Percentiles rank a stretch among this genome's conserved stretches.
Evolutionary conservation across 2,329 filamentous ascomycete species (phyloP).

Genomic region (Talaromyces sp.): DNA sequence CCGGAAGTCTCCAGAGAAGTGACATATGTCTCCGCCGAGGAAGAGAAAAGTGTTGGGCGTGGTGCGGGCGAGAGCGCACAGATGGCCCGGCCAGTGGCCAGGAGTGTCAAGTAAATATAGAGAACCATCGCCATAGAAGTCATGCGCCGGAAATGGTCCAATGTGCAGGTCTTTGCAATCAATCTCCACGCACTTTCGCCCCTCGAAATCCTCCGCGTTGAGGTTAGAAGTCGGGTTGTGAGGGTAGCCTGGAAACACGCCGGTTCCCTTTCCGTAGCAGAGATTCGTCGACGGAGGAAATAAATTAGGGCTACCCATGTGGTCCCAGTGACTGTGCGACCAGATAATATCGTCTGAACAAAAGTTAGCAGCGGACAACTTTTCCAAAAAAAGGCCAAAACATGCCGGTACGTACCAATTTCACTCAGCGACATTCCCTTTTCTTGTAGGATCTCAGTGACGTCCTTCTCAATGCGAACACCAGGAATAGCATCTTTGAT

Average conservation of each 20-base stretch:
- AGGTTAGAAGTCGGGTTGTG: not conserved
- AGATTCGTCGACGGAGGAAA: not conserved
- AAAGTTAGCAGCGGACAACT: not conserved
- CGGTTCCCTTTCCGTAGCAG: not conserved
- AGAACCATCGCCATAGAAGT: not conserved
- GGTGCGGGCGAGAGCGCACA: conserved; percentile 2
- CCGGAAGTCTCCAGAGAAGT: conserved; percentile 1
- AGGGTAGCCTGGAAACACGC: not conserved
- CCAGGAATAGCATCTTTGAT: conserved; percentile 5
- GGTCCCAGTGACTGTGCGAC: conserved; percentile 9
- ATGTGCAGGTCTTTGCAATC: not conserved
- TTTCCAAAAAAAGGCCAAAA: not conserved
- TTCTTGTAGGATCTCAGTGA: conserved; percentile 16
- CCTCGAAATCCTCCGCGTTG: not conserved
- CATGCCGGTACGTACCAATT: conserved; percentile 5
- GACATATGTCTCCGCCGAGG: not conserved
- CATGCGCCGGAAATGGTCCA: not conserved
- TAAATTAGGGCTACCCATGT: not conserved
- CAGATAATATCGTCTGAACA: conserved; percentile 20
- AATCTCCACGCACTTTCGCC: not conserved
- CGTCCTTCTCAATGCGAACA: conserved; percentile 16
- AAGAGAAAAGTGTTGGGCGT: conserved; percentile 1
- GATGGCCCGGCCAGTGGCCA: conserved; percentile 4
- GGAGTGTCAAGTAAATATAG: conserved; percentile 2
- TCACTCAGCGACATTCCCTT: conserved; percentile 11